phyloP scores from a whole-genome alignment of 768 basidiomycete genomes.

The Lactarius psammicola region DNA sequence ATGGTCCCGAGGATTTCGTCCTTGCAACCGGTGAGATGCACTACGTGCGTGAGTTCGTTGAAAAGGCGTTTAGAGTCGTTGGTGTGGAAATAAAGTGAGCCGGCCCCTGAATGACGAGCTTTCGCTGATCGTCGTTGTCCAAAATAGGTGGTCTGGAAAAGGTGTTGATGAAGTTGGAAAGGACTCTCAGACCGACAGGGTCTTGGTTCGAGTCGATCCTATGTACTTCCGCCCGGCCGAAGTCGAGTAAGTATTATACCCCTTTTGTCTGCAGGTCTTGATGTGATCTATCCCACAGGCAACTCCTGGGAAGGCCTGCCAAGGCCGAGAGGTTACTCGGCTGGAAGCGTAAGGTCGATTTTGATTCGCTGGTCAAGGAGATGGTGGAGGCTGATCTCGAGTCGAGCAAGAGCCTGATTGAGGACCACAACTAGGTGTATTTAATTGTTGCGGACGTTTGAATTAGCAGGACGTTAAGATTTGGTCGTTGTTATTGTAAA shows the following conservation, averaged over 20 bases:
- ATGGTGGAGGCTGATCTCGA: constrained; percentile 86
- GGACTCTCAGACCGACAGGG: constrained; percentile 63
- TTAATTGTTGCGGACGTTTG: background rate
- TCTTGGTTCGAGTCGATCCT: constrained; percentile 81
- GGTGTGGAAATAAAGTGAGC: constrained; percentile 65
- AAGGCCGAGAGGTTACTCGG: constrained; percentile 88
- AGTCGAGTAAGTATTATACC: constrained; percentile 69
- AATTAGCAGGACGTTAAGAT: background rate
- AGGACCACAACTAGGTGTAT: constrained; percentile 69
- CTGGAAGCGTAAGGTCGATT: constrained; percentile 86
- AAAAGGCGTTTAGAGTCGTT: constrained; percentile 75
- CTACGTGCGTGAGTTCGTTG: constrained; percentile 88
- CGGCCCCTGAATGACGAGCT: background rate
- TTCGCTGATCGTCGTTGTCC: constrained; percentile 18
- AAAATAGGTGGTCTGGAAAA: constrained; percentile 67
- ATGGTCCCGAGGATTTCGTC: constrained; percentile 81
- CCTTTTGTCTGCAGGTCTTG: constrained; percentile 2
- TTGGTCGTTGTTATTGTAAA: background rate
- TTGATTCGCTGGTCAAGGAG: constrained; percentile 82
- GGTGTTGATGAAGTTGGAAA: constrained; percentile 78
- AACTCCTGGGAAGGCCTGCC: constrained; percentile 81
- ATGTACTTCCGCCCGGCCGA: constrained; percentile 93
- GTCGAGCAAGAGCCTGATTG: constrained; percentile 68
- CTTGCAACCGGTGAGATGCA: constrained; percentile 97
- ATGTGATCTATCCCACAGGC: constrained; percentile 41